Conservation (phyloP, 169 alveolate species). For the Cryptosporidium viatorum region DNA sequence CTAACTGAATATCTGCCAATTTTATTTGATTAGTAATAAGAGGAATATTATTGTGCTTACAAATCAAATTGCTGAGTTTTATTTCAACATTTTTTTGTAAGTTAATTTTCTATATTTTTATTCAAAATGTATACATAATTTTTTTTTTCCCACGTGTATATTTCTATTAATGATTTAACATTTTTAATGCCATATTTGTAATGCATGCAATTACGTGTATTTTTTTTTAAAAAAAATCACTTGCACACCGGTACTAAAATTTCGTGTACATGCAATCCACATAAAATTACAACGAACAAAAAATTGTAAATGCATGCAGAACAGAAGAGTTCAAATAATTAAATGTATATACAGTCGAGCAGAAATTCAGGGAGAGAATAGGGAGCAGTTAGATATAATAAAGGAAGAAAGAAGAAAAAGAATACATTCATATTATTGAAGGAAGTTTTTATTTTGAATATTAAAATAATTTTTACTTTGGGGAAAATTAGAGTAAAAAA, state of each 20-base stretch:
- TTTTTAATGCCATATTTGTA: background rate
- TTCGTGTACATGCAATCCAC: background rate
- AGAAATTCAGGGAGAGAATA: background rate
- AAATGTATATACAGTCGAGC: background rate
- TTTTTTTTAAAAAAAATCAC: background rate
- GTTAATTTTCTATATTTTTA: too few species aligned
- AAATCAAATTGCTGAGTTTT: too few species aligned
- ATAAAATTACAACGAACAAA: background rate
- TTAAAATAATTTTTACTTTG: too few species aligned
- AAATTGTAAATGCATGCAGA: background rate
- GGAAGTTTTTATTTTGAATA: too few species aligned
- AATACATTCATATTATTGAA: too few species aligned
- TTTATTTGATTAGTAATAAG: too few species aligned
- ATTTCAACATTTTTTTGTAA: too few species aligned
- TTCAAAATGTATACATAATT: background rate
- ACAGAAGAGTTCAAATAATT: background rate
- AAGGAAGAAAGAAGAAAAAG: too few species aligned
- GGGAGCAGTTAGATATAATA: background rate
- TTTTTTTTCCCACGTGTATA: background rate
- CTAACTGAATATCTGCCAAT: too few species aligned
- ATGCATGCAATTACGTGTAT: conserved; percentile 4
- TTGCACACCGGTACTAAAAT: background rate
- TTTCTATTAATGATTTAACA: background rate
- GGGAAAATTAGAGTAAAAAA: too few species aligned
- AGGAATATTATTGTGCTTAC: too few species aligned